These are phyloP conservation scores for Xylariaceae sp. DNA, from an alignment of 2,329 filamentous ascomycete genomes.

Conservation along the genomic window DNA sequence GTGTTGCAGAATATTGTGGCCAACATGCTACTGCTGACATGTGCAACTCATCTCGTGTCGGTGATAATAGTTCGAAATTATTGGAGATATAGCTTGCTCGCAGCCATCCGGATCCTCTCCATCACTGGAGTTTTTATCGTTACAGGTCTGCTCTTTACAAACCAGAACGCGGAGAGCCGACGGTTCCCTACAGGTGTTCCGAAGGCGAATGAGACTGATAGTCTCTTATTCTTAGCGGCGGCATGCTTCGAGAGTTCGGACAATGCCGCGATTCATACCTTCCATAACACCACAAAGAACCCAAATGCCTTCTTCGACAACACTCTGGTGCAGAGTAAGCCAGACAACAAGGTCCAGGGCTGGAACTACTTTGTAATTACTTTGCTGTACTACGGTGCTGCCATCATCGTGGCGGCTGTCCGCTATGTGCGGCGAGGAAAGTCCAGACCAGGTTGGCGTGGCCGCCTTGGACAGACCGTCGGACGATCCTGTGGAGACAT, in stretches of 20 bases:
- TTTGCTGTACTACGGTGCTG: conserved; percentile 23
- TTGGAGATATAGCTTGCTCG: conserved; percentile 30
- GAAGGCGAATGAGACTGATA: conserved; percentile 14
- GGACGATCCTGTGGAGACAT: conserved; percentile 4
- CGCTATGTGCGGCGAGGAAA: conserved; percentile 19
- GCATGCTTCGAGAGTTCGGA: conserved; percentile 29
- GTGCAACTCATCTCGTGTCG: conserved; percentile 34
- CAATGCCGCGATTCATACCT: conserved; percentile 5
- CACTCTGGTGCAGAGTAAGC: conserved; percentile 13
- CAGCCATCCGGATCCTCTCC: conserved; percentile 27
- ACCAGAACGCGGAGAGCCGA: conserved; percentile 23
- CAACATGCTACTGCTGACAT: conserved; percentile 35
- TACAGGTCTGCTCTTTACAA: conserved; percentile 31
- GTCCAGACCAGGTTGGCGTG: conserved; percentile 17
- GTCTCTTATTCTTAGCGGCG: conserved; percentile 28
- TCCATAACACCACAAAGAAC: conserved; percentile 14
- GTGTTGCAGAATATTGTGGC: conserved; percentile 34
- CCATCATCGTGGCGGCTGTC: conserved; percentile 21
- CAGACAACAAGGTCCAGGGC: conserved; percentile 22
- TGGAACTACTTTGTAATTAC: conserved; percentile 24
- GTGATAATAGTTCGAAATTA: conserved; percentile 33
- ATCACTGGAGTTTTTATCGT: conserved; percentile 29
- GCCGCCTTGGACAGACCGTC: conserved; percentile 5
- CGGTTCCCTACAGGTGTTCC: conserved; percentile 30
- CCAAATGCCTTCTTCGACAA: conserved; percentile 16